Base-by-base conservation (phyloP, 2,329 filamentous ascomycete genomes). In the Fusarium drepaniforme region DNA sequence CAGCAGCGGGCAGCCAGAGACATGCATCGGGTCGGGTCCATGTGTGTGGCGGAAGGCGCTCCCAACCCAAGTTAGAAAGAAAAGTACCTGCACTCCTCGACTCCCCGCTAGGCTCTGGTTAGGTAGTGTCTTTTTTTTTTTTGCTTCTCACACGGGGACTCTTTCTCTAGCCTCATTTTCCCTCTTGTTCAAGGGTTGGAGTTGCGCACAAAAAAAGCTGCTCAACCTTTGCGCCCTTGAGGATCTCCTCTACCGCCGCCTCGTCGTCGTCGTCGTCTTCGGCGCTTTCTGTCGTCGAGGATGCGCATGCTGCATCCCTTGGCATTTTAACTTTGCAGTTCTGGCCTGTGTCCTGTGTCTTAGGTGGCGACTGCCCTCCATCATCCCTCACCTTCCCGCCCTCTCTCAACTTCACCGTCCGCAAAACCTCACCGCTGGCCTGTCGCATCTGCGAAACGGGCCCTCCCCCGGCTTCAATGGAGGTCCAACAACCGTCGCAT, bases 381-480 rank as follows among this genome's bases (percentile, higher is more conserved):
- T 49, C 63, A 53, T 58, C 66, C 73, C 63, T 73, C 57, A 70
- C 73, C 69, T 37, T 63, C 44, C 46, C 60, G 59, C 72, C 70
- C 23, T 66, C 69, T 38, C 44, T 56, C 44, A 40, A 53, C 68
- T 60, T 61, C 58, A 64, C 66, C 66, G 59, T 64, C 40, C 49
- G 30, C 66, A 61, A 49, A 59, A 53, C 42, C 40, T 74, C 61
- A 51, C 64, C 69, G 28, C 53, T 49, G 53, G 56, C 70, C 66
- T 51, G 64, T 77, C 75, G 73, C 76, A 71, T 63, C 60, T 30
- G 69, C 75, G 73, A 66, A 59, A 67, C 51, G 67, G 71, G 74
- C 64, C 25, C 67, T 68, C 56, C 49, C 44, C 63, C 64, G 57
- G 66, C 66, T 70, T 70, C 73, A 70, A 78, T 78, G 76, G 76